A percentile compares a stretch with the other conserved stretches of the same genome.
Conservation (phyloP, 768 basidiomycete genomes). For the Glaciozyma martinii region DNA sequence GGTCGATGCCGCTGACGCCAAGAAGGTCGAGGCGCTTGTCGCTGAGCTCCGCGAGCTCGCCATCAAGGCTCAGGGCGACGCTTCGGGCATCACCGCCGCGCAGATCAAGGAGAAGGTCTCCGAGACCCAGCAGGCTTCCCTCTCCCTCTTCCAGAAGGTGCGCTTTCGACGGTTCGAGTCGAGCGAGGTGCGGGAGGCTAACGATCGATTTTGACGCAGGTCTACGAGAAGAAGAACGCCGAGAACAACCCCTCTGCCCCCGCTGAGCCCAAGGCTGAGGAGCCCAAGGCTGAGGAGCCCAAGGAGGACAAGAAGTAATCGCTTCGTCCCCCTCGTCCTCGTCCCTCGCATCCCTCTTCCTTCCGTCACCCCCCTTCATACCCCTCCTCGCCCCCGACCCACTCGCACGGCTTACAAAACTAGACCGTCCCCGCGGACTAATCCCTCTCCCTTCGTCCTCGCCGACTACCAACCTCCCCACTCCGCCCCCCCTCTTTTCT, state of each 20-base stretch:
- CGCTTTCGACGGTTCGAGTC: neutral
- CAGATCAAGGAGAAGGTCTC: constrained; percentile 82
- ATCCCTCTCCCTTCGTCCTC: too few species aligned
- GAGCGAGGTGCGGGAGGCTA: neutral
- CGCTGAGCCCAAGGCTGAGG: neutral
- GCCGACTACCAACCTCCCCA: too few species aligned
- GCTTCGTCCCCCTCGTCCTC: neutral
- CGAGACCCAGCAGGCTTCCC: constrained; percentile 87
- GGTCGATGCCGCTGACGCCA: constrained; percentile 81
- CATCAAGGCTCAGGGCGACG: constrained; percentile 78
- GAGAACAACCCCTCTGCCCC: neutral
- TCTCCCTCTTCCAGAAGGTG: constrained; percentile 76
- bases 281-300: neutral
- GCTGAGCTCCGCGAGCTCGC: constrained; percentile 80
- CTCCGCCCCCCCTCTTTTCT: too few species aligned
- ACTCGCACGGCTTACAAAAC: too few species aligned
- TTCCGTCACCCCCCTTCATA: too few species aligned
- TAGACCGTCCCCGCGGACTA: too few species aligned
- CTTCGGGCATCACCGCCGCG: constrained; percentile 70
- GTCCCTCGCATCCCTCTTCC: neutral
- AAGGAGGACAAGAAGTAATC: neutral
- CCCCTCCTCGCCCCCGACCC: too few species aligned
- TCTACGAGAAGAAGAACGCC: neutral
- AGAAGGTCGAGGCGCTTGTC: constrained; percentile 82
- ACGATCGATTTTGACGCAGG: constrained; percentile 4